A percentile compares a stretch with the other conserved stretches of the same genome.
phyloP scores from a whole-genome alignment of 495 filamentous ascomycete species.

The Pyrenula aspistea region DNA sequence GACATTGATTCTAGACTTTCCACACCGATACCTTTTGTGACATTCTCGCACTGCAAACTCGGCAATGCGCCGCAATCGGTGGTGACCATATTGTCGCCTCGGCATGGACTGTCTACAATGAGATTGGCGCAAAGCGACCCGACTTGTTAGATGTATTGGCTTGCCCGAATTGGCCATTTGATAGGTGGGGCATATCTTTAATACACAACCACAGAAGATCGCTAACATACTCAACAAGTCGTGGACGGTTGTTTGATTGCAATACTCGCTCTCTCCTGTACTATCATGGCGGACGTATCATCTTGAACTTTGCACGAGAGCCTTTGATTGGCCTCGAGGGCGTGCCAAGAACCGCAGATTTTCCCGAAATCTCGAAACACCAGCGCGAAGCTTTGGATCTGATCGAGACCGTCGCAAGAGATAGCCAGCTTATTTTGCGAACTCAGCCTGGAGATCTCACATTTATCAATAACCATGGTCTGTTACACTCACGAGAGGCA shows the following conservation, averaged over 20 bases:
- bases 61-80: slow-evolving; percentile 10
- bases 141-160: neutral
- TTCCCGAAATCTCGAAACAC: neutral
- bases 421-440: neutral
- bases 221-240: neutral
- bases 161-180: neutral
- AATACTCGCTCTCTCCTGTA: neutral
- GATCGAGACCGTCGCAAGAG: neutral
- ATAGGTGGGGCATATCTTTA: neutral
- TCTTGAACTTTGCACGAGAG: neutral
- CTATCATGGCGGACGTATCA: neutral
- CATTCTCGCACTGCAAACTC: slow-evolving; percentile 18
- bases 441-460: neutral
- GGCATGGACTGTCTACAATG: slow-evolving; percentile 11
- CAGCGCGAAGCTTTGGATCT: neutral
- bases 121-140: slow-evolving; percentile 17
- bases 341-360: neutral
- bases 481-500: neutral
- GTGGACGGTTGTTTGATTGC: neutral
- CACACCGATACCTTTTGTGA: slow-evolving; percentile 25
- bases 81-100: slow-evolving; percentile 7
- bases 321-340: neutral
- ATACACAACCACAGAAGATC: neutral
- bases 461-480: neutral
- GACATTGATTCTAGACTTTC: slow-evolving; percentile 13